Evolutionary conservation across 768 basidiomycete species (phyloP).

Genomic region (Cystofilobasidium ferigula): DNA sequence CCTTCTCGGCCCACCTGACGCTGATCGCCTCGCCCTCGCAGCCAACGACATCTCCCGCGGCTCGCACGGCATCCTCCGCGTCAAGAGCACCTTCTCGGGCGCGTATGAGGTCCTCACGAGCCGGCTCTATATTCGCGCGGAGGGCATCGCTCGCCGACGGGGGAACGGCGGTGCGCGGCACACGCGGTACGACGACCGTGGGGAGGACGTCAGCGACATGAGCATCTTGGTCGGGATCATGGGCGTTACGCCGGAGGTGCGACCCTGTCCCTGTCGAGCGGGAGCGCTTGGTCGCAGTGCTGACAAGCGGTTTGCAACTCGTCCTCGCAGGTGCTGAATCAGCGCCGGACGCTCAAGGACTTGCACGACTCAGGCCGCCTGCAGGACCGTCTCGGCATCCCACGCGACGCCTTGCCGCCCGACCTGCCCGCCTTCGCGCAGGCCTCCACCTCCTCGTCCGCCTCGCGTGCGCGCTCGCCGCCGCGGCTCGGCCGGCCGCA

Average conservation of each 20-base stretch:
- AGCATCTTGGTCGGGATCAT: constrained; percentile 70
- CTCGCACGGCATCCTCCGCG: constrained; percentile 70
- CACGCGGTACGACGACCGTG: constrained; percentile 30
- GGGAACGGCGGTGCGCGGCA: constrained; percentile 39
- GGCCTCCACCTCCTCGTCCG: not conserved
- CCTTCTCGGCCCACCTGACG: not conserved
- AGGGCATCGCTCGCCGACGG: constrained; percentile 22
- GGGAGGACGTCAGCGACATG: constrained; percentile 45
- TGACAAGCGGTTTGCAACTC: not conserved
- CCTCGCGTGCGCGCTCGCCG: not conserved
- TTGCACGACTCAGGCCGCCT: constrained; percentile 52
- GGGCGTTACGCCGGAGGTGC: constrained; percentile 73
- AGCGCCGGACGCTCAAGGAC: constrained; percentile 57
- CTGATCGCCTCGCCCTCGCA: constrained; percentile 34
- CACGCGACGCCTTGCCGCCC: constrained; percentile 32
- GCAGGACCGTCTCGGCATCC: constrained; percentile 49
- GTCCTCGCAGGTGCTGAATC: constrained; percentile 54
- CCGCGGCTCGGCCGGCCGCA: constrained; percentile 7
- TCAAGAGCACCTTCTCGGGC: constrained; percentile 71
- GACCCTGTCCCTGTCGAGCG: not conserved
- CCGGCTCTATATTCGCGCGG: constrained; percentile 44
- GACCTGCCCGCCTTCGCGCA: constrained; percentile 24
- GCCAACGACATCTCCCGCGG: constrained; percentile 89
- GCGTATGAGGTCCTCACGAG: constrained; percentile 58
- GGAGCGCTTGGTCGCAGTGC: too few species aligned